Conservation (phyloP, 2,329 filamentous ascomycete species). For the Colletotrichum gigasporum region DNA sequence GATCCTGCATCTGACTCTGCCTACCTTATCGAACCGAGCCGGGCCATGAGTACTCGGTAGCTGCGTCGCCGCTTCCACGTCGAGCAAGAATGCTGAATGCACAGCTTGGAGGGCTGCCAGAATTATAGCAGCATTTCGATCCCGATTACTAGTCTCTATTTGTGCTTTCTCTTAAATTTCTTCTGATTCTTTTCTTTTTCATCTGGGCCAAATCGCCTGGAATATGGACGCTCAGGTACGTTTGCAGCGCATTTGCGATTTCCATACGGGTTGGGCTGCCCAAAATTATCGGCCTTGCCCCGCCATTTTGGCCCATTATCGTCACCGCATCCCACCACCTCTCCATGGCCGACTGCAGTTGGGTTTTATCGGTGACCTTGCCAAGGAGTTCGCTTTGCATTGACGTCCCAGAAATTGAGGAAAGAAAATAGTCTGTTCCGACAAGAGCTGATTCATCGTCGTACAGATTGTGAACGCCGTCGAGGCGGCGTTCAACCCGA, state of each 20-base stretch:
- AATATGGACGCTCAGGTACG: constrained; percentile 61
- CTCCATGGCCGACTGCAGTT: not conserved
- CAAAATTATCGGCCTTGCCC: constrained; percentile 34
- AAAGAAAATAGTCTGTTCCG: not conserved
- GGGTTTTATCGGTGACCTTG: not conserved
- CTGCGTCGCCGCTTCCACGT: constrained; percentile 43
- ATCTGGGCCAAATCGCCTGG: constrained; percentile 31
- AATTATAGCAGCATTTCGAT: constrained; percentile 55
- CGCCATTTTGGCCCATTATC: constrained; percentile 38
- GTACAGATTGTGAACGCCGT: constrained; percentile 90
- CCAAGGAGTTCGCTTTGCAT: not conserved
- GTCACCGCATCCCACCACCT: constrained; percentile 30
- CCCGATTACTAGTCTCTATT: constrained; percentile 11
- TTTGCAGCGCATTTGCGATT: constrained; percentile 35
- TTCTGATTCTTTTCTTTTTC: not conserved
- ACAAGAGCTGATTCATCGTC: constrained; percentile 1
- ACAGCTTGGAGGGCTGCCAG: constrained; percentile 48
- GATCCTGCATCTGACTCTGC: constrained; percentile 5
- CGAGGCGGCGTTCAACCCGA: constrained; percentile 88
- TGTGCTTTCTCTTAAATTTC: constrained; percentile 21
- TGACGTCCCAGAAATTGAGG: not conserved
- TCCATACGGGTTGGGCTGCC: constrained; percentile 3
- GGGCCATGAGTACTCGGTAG: constrained; percentile 54
- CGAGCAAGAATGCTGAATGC: constrained; percentile 53
- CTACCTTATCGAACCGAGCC: constrained; percentile 34